phyloP scores from a whole-genome alignment of 2,329 filamentous ascomycete genomes.

The Colletotrichum liriopes region DNA sequence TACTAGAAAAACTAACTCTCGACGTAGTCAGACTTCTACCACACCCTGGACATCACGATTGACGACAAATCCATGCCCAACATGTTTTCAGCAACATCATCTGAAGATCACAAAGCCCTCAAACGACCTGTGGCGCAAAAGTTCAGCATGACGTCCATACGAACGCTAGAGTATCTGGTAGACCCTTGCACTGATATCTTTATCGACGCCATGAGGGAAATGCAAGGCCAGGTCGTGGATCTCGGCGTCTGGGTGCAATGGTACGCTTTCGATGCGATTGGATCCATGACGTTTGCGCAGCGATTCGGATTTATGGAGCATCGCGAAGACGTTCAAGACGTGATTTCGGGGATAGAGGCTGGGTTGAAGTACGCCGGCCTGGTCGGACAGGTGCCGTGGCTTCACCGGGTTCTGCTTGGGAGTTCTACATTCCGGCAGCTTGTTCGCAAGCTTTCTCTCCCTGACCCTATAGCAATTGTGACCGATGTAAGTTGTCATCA shows the following conservation, averaged over 20 bases:
- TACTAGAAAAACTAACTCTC: background rate
- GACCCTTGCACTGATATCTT: slow-evolving; percentile 29
- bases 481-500: background rate
- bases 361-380: slow-evolving; percentile 49
- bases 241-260: slow-evolving; percentile 83
- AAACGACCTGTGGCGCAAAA: slow-evolving; percentile 39
- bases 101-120: slow-evolving; percentile 37
- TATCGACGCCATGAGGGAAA: slow-evolving; percentile 19
- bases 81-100: slow-evolving; percentile 38
- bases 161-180: slow-evolving; percentile 31
- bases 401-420: slow-evolving; percentile 41
- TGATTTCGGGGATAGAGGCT: slow-evolving; percentile 64
- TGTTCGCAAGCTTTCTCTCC: background rate
- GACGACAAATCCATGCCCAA: slow-evolving; percentile 30
- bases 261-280: slow-evolving; percentile 87
- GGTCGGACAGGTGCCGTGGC: slow-evolving; percentile 45
- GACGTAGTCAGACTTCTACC: slow-evolving; percentile 81
- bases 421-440: background rate
- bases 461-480: background rate
- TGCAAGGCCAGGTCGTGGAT: slow-evolving; percentile 59
- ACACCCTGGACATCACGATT: slow-evolving; percentile 4
- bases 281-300: slow-evolving; percentile 82
- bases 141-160: slow-evolving; percentile 42
- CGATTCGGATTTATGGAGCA: slow-evolving; percentile 82
- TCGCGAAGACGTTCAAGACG: slow-evolving; percentile 82